Conservation (phyloP, 2,329 filamentous ascomycete genomes). For the Apiospora malaysiana region DNA sequence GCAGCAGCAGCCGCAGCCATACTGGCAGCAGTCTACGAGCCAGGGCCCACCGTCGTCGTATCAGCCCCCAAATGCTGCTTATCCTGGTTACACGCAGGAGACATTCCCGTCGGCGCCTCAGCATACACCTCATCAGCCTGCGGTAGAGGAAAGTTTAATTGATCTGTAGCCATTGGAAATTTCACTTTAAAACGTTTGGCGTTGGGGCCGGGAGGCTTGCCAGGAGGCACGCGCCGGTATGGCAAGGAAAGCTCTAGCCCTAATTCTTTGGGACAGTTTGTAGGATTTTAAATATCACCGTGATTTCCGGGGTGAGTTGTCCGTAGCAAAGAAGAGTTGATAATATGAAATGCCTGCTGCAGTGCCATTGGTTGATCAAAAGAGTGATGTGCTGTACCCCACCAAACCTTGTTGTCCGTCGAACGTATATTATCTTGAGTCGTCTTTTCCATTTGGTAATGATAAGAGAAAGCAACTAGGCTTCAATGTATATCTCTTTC, state of each 20-base stretch:
- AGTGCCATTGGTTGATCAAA: background rate
- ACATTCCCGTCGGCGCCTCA: constrained; percentile 71
- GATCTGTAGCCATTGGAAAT: constrained; percentile 61
- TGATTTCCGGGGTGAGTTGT: background rate
- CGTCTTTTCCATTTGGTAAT: background rate
- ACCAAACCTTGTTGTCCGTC: too few relatives aligned
- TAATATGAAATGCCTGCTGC: background rate
- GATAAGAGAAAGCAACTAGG: too few relatives aligned
- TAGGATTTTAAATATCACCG: background rate
- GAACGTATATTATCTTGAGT: background rate
- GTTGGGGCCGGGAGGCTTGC: background rate
- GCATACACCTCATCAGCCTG: constrained; percentile 63
- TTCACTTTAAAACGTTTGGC: background rate
- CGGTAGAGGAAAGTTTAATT: constrained; percentile 79
- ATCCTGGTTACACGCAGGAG: constrained; percentile 61
- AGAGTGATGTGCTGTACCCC: background rate
- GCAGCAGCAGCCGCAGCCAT: constrained; percentile 52
- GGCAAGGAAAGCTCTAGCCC: background rate
- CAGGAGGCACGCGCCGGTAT: background rate
- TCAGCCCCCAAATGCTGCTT: constrained; percentile 42
- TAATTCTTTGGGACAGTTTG: background rate
- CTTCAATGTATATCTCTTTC: background rate
- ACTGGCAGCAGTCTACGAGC: constrained; percentile 53
- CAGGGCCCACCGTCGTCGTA: constrained; percentile 46
- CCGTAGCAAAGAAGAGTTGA: background rate